Conservation (phyloP, 352 stramenopile genomes). For the Hyaloperonospora brassicae region DNA sequence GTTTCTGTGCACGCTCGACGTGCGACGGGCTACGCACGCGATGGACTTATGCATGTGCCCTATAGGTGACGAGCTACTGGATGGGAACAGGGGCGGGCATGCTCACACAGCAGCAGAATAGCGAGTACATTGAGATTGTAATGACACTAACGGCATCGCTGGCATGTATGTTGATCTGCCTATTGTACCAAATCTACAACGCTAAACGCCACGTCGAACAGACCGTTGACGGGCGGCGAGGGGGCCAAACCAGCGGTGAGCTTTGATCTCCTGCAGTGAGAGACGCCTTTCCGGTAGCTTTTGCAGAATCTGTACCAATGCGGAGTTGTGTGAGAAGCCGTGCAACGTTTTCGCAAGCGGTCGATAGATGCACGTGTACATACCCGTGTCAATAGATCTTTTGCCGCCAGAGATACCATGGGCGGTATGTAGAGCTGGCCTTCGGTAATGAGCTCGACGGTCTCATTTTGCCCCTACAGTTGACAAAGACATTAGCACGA, state of each 20-base stretch:
- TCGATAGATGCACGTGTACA: constrained; percentile 4
- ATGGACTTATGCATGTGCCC: too few species aligned
- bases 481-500: not conserved
- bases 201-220: constrained; percentile 26
- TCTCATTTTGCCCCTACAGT: constrained; percentile 87
- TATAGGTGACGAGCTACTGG: too few species aligned
- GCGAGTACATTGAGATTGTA: too few species aligned
- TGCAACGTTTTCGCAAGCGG: not conserved
- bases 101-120: too few species aligned
- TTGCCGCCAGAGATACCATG: constrained; percentile 60
- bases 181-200: too few species aligned
- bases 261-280: constrained; percentile 60
- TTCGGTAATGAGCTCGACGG: constrained; percentile 92
- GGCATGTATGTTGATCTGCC: too few species aligned
- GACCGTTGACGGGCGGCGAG: constrained; percentile 43
- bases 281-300: constrained; percentile 56
- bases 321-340: not conserved
- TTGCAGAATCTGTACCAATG: constrained; percentile 50
- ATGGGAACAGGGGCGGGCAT: too few species aligned
- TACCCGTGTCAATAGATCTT: constrained; percentile 66
- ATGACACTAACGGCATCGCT: too few species aligned
- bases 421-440: constrained; percentile 55
- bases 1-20: too few species aligned
- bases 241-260: constrained; percentile 68
- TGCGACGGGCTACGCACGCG: too few species aligned